Percentiles rank a stretch among this genome's conserved stretches.
phyloP scores from a whole-genome alignment of 2,329 filamentous ascomycete genomes.

The Tolypocladium guangdongense region DNA sequence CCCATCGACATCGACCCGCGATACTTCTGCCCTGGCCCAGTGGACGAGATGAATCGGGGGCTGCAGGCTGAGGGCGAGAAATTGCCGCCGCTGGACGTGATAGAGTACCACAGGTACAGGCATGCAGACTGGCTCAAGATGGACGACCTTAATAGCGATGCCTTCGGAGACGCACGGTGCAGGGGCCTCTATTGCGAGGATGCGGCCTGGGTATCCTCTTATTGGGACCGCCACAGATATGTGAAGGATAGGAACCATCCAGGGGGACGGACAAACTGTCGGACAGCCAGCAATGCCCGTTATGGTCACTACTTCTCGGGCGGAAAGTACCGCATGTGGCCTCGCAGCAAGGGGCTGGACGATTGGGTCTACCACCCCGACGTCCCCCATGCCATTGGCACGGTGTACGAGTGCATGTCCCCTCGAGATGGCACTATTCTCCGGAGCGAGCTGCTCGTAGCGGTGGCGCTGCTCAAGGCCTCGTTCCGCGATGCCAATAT shows the following conservation, averaged over 20 bases:
- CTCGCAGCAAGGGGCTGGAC: background rate
- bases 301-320: background rate
- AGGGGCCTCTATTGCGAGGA: background rate
- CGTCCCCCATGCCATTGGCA: conserved; percentile 3
- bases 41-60: no score
- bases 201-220: background rate
- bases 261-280: background rate
- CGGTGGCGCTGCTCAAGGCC: background rate
- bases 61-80: no score
- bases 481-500: background rate
- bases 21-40: conserved; percentile 4
- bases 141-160: no score
- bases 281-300: background rate
- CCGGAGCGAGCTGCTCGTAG: conserved; percentile 2
- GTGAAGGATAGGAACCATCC: background rate
- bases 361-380: background rate
- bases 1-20: conserved; percentile 6
- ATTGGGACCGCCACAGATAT: background rate
- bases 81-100: no score
- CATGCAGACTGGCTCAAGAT: no score
- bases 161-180: background rate
- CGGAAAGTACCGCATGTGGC: conserved; percentile 1
- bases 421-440: background rate
- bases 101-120: no score
- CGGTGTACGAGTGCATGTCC: background rate